Evolutionary conservation across 257 asterid species (phyloP), one percentile per base, ranked within the genome.

Genomic region (Scutellaria barbata): DNA sequence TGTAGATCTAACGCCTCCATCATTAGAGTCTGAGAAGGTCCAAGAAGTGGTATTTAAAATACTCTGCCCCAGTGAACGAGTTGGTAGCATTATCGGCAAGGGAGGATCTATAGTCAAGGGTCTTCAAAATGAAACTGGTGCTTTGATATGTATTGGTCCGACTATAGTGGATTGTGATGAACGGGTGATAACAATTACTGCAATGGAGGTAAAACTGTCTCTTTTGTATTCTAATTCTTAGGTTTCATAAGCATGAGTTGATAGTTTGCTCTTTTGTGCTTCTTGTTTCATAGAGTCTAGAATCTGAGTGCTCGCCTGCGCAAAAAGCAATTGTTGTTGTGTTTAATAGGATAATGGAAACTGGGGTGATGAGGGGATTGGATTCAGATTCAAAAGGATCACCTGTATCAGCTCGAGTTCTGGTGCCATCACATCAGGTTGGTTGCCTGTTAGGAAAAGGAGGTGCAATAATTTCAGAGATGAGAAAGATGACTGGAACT

Each of bases 371-470:
- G 30, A 87, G 45, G 46, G 76, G 77, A 35, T 57, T 60, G 41
- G 82, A 78, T 76, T 79, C 81, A 22, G 84, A 84, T 50, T 57
- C 74, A 61, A 81, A 61, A 40, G 84, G 76, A 53, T 20, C 77
- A 33, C 69, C 57, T 64, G 76, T 88, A 57, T 59, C 81, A 14
- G 89, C 92, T 47, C 85, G 88, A 72, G 72, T 91, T 72, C 66
- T 83, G 56, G 85, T 87, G 30, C 85, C 84, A 76, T 9, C 80
- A 9, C 80, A 80, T 74, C 87, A 87, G 78, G 92, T 84, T 71
- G 96, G 96, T 68, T 89, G 95, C 74, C 82, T 91, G 80, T 76
- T 91, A 84, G 97, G 97, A 46, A 85, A 84, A 82, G 92, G 92
- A 62, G 96, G 96, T 10, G 35, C 88, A 47, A 82, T 87, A 69